phyloP scores from a whole-genome alignment of 2,329 filamentous ascomycete species.

The Paecilomyces niveus region DNA sequence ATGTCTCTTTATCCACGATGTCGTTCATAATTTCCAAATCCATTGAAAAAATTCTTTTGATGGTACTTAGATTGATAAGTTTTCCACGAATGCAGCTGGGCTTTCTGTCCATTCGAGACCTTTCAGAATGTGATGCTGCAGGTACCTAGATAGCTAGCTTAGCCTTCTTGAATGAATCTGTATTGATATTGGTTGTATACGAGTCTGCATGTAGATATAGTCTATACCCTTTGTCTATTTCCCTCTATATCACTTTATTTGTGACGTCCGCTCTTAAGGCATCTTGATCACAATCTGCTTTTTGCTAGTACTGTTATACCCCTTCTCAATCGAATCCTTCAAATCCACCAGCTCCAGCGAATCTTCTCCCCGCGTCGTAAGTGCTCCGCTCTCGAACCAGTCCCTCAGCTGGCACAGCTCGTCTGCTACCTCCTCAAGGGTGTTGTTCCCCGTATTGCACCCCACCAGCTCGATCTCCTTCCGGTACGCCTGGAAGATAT shows the following conservation, averaged over 20 bases:
- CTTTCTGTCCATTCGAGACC: neutral
- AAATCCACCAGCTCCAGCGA: conserved; percentile 5
- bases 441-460: conserved; percentile 10
- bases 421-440: conserved; percentile 9
- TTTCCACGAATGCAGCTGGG: neutral
- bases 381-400: conserved; percentile 8
- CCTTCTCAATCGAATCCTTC: conserved; percentile 4
- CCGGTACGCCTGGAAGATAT: conserved; percentile 14
- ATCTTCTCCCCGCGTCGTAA: conserved; percentile 7
- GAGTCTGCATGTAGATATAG: neutral
- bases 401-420: conserved; percentile 4
- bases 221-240: neutral
- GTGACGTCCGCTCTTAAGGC: neutral
- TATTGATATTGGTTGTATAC: neutral
- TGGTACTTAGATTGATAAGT: neutral
- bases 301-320: conserved; percentile 1
- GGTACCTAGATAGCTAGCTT: neutral
- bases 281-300: neutral
- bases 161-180: neutral
- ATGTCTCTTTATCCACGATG: neutral
- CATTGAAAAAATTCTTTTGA: neutral
- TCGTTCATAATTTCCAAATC: neutral
- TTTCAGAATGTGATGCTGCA: neutral
- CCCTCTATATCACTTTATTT: neutral
- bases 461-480: conserved; percentile 12